Base-by-base conservation (phyloP, 306 rosid genomes). In the Gillenia trifoliata region DNA sequence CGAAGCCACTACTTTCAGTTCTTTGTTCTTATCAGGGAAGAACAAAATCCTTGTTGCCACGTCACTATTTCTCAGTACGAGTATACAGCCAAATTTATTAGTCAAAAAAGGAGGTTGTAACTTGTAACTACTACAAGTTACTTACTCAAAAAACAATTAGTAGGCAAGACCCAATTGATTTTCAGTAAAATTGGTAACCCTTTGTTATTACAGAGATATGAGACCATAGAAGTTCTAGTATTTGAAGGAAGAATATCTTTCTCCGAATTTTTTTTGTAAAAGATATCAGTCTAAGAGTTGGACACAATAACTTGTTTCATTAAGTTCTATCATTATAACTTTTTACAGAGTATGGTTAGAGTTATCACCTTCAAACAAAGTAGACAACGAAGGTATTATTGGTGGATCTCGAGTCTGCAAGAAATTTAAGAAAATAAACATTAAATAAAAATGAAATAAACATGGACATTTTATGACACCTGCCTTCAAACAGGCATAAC, bases 281-380 rank as follows among this genome's bases (percentile, higher is more conserved):
- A 38, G 45, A 16, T 20, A 28, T 52, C 57, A 67, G 23, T 67
- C 38, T 25, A 26, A 66, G 55, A 67, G n/a, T 62, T 59, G 16
- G 47, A 66, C 34, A 20, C 20, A 54, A 54, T 54, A 20, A 54
- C 4, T 54, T 54, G 12, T 19, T n/a, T n/a, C 16, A n/a, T n/a
- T n/a, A 49, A 6, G 55, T 49, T 54, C 25, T n/a, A 8, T 54
- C 59, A 54, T 20, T 54, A 54, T 52, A 52, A 22, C 59, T 7
- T 16, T 16, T 19, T 50, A 50, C 56, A 0, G 56, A 50, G 29
- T 25, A 11, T 22, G 17, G 28, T 29, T 40, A 47, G 72, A 69
- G 49, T 69, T 30, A 38, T 50, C 74, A 70, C 74, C 74, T 70
- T 70, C 63, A 70, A 70, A 70, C 63, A 70, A 70, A 70, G 62